These are phyloP conservation scores for Westerdykella sp. DNA, from an alignment of 2,329 filamentous ascomycete species.

Conservation along the genomic window DNA sequence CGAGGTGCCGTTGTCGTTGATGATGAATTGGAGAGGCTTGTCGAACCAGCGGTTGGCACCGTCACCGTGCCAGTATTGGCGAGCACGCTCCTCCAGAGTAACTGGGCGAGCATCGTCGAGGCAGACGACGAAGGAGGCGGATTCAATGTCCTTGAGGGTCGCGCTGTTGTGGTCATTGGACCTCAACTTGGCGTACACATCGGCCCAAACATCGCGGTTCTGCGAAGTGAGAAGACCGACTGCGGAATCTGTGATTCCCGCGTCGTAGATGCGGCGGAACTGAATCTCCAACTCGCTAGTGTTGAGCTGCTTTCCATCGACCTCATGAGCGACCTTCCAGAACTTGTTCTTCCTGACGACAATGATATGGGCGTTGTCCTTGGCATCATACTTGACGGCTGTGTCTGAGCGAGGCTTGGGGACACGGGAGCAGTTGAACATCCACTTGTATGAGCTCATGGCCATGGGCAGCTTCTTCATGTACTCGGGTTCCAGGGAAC, in stretches of 20 bases:
- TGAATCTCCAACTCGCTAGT: constrained; percentile 83
- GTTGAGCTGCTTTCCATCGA: constrained; percentile 79
- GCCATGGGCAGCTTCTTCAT: constrained; percentile 97
- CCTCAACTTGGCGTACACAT: constrained; percentile 60
- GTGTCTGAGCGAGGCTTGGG: constrained; percentile 76
- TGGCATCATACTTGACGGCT: constrained; percentile 69
- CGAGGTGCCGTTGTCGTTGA: constrained; percentile 96
- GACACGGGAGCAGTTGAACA: constrained; percentile 93
- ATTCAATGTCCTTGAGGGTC: constrained; percentile 74
- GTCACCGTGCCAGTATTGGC: constrained; percentile 97
- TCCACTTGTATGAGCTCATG: constrained; percentile 98
- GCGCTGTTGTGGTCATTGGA: constrained; percentile 72
- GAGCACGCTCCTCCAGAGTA: constrained; percentile 90
- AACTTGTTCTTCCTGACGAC: constrained; percentile 95
- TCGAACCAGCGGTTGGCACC: constrained; percentile 95
- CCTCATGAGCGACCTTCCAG: constrained; percentile 82
- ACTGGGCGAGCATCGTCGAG: constrained; percentile 87
- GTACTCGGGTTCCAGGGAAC: constrained; percentile 89
- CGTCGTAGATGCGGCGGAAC: constrained; percentile 77
- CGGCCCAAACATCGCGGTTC: constrained; percentile 89
- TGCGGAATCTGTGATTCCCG: constrained; percentile 64
- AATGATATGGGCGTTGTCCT: constrained; percentile 79
- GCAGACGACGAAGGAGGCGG: constrained; percentile 84
- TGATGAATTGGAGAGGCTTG: constrained; percentile 95
- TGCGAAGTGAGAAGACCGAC: constrained; percentile 83